A percentile compares a stretch with the other conserved stretches of the same genome.
These are phyloP conservation scores for Tardiomyces blankii DNA, from an alignment of 1,139 yeast genomes.

Conservation along the genomic window DNA sequence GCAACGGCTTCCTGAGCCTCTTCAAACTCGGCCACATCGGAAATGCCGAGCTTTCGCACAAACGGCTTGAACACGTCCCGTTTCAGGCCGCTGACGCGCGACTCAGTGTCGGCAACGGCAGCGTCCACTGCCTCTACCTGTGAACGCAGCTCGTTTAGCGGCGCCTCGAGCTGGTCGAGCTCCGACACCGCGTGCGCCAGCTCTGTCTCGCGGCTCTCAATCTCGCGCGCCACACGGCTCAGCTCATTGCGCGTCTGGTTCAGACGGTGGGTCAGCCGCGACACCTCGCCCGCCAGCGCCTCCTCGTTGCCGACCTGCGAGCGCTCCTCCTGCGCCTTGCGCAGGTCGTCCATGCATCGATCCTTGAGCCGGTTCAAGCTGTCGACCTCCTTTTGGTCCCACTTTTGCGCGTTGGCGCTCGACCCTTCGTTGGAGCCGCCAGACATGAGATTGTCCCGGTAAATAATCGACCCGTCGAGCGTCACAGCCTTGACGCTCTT, in stretches of 20 bases:
- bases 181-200: conserved; percentile 36
- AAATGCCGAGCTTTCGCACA: conserved; percentile 42
- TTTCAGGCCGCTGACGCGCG: conserved; percentile 16
- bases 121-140: neutral
- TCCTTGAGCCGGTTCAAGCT: conserved; percentile 42
- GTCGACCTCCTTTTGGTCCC: conserved; percentile 31
- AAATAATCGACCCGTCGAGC: conserved; percentile 74
- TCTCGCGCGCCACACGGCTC: neutral
- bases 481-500: conserved; percentile 66
- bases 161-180: conserved; percentile 5
- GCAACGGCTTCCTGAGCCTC: conserved; percentile 6
- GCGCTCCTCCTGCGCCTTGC: neutral
- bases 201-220: conserved; percentile 43
- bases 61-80: conserved; percentile 39
- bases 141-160: conserved; percentile 15
- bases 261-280: neutral
- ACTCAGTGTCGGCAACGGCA: conserved; percentile 8
- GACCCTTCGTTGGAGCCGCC: conserved; percentile 47
- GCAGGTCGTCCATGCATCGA: neutral
- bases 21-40: conserved; percentile 54
- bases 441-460: conserved; percentile 82
- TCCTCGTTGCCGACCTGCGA: neutral
- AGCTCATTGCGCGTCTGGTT: neutral
- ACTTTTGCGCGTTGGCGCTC: neutral
- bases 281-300: neutral